A percentile compares a stretch with the other conserved stretches of the same genome.
Evolutionary conservation across 148 eudicot genomes (phyloP).

Genomic region (Arbutus unedo): DNA sequence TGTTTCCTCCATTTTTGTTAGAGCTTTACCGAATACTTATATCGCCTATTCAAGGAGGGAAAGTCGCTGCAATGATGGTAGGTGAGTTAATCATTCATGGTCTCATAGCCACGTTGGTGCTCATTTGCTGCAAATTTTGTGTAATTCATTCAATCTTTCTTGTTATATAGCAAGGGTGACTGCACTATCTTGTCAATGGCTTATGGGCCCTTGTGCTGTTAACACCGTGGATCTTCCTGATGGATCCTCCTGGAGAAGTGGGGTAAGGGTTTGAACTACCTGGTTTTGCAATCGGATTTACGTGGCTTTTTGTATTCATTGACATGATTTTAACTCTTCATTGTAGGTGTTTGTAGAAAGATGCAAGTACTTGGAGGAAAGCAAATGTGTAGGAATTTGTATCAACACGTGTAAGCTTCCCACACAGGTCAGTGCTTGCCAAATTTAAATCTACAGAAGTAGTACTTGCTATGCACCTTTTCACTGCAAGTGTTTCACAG

Average conservation of each 20-base stretch:
- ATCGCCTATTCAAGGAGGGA: slow-evolving; percentile 76
- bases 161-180: slow-evolving; percentile 76
- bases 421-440: slow-evolving; percentile 65
- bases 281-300: slow-evolving; percentile 4
- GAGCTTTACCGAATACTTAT: slow-evolving; percentile 69
- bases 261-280: slow-evolving; percentile 44
- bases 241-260: slow-evolving; percentile 68
- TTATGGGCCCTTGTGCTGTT: slow-evolving; percentile 85
- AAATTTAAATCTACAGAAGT: background rate
- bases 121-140: background rate
- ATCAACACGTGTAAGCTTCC: slow-evolving; percentile 94
- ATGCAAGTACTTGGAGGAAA: slow-evolving; percentile 96
- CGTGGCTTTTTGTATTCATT: background rate
- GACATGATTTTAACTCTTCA: slow-evolving; percentile 7
- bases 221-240: slow-evolving; percentile 72
- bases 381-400: slow-evolving; percentile 94
- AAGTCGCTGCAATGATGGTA: slow-evolving; percentile 84
- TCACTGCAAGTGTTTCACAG: background rate
- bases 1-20: slow-evolving; percentile 75
- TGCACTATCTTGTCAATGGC: slow-evolving; percentile 88
- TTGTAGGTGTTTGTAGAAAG: slow-evolving; percentile 82
- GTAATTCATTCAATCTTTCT: slow-evolving; percentile 3
- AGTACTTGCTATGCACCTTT: background rate
- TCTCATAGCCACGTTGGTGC: background rate
- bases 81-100: slow-evolving; percentile 45